A percentile compares a stretch with the other conserved stretches of the same genome.
These are phyloP conservation scores for Diplodia scrobiculata DNA, from an alignment of 2,329 filamentous ascomycete genomes.

Conservation along the genomic window DNA sequence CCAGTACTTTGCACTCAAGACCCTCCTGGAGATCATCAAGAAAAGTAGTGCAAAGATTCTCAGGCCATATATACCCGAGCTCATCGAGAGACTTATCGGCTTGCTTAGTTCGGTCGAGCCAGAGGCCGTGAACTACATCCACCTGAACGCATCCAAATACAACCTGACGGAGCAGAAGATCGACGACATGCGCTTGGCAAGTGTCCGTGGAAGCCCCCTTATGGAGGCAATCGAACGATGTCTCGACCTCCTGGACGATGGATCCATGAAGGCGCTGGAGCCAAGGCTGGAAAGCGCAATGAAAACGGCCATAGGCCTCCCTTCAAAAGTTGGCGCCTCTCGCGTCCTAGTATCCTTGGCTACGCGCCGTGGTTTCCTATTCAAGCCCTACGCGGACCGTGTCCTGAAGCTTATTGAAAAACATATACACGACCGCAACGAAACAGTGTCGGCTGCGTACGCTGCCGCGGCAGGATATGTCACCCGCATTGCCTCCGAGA, in stretches of 20 bases:
- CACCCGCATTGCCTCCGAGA: constrained; percentile 64
- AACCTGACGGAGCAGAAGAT: constrained; percentile 87
- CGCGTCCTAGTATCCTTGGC: constrained; percentile 82
- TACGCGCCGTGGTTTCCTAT: constrained; percentile 73
- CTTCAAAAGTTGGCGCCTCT: constrained; percentile 89
- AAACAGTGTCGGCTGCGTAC: constrained; percentile 88
- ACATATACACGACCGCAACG: constrained; percentile 84
- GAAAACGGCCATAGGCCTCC: constrained; percentile 83
- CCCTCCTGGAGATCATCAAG: constrained; percentile 86
- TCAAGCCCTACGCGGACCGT: constrained; percentile 71
- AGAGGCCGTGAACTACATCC: constrained; percentile 86
- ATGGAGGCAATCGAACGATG: constrained; percentile 90
- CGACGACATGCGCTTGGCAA: constrained; percentile 79
- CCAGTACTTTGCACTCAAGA: constrained; percentile 74
- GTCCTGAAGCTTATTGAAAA: constrained; percentile 80
- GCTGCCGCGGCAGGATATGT: constrained; percentile 85
- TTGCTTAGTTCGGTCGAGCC: constrained; percentile 86
- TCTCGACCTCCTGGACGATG: constrained; percentile 77
- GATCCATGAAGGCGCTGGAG: constrained; percentile 73
- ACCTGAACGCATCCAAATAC: constrained; percentile 80
- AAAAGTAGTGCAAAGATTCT: constrained; percentile 76
- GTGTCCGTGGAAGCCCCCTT: constrained; percentile 82
- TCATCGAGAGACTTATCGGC: constrained; percentile 78
- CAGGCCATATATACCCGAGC: constrained; percentile 75
- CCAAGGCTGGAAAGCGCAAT: constrained; percentile 75